Percentiles rank a stretch among this genome's conserved stretches.
Conservation (phyloP, 78 protist genomes). For the Cavenderia fasciculata region DNA sequence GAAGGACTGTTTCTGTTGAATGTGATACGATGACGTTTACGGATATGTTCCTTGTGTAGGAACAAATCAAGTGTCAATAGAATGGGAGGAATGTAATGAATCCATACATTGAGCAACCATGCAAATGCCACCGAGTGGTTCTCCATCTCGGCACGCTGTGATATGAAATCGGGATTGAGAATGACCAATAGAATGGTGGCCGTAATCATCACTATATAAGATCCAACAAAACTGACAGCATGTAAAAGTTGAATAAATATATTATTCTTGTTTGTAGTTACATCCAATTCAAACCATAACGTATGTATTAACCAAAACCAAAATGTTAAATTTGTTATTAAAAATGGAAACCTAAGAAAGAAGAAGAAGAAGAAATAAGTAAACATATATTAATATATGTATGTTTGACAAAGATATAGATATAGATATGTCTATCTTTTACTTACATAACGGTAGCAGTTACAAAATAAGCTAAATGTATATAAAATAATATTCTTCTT, state of each 20-base stretch:
- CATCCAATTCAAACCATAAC: constrained; percentile 44
- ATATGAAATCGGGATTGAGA: constrained; percentile 48
- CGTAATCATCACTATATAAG: constrained; percentile 45
- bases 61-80: constrained; percentile 20
- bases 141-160: constrained; percentile 18
- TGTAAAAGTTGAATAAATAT: constrained; percentile 33
- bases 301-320: constrained; percentile 65
- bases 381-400: neutral
- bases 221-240: constrained; percentile 50
- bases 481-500: constrained; percentile 53
- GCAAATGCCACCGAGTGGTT: constrained; percentile 33
- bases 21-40: constrained; percentile 53
- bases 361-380: neutral
- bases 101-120: constrained; percentile 26
- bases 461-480: constrained; percentile 49
- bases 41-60: constrained; percentile 25
- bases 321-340: constrained; percentile 60
- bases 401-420: neutral
- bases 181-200: constrained; percentile 31
- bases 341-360: constrained; percentile 37
- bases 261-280: constrained; percentile 32
- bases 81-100: constrained; percentile 48
- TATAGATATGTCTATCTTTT: no score
- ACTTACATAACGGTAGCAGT: constrained; percentile 48
- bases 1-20: neutral